These are phyloP conservation scores for Fistulifera solaris DNA, from an alignment of 108 stramenopile species.

Conservation along the genomic window DNA sequence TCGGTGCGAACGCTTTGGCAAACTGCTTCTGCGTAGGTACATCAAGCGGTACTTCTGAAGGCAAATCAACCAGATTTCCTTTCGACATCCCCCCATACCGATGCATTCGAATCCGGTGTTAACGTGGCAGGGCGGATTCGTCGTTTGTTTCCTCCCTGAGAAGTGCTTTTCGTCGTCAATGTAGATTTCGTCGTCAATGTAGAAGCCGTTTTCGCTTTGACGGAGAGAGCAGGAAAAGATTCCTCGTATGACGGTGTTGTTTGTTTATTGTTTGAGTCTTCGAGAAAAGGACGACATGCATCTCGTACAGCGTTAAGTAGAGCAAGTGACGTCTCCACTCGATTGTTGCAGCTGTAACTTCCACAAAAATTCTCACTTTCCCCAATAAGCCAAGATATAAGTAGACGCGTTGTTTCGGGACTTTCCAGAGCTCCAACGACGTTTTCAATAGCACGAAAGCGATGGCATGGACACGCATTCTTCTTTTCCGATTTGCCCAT, in stretches of 20 bases:
- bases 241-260: conserved; percentile 13
- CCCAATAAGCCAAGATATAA: not conserved
- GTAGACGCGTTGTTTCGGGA: not conserved
- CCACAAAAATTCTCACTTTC: not conserved
- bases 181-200: not conserved
- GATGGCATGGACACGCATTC: not conserved
- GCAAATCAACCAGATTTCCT: no score
- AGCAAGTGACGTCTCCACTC: conserved; percentile 33
- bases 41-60: not conserved
- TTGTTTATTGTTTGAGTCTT: conserved; percentile 28
- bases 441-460: not conserved
- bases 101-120: not conserved
- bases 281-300: conserved; percentile 57
- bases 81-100: no score
- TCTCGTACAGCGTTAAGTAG: conserved; percentile 71
- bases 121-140: not conserved
- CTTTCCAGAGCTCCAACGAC: not conserved
- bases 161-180: not conserved
- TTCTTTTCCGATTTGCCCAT: no score
- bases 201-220: not conserved
- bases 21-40: not conserved
- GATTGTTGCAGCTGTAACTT: not conserved
- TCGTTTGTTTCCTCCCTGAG: not conserved
- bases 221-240: conserved; percentile 1
- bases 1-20: not conserved